Evolutionary conservation across 768 basidiomycete species (phyloP).

Genomic region (Amanita rimosa): DNA sequence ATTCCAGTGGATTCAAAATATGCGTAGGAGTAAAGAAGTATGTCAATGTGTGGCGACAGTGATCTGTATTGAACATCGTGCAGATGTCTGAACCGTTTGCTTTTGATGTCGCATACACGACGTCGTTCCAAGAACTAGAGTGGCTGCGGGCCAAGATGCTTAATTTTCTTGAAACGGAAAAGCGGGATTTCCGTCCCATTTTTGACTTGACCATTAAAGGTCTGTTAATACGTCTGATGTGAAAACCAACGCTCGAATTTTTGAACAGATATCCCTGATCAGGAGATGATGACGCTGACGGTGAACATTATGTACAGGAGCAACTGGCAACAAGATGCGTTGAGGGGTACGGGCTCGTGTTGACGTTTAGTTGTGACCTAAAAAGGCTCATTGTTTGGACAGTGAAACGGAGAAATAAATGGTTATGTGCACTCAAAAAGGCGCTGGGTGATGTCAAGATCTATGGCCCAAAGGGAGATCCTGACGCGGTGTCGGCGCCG

Average conservation of each 20-base stretch:
- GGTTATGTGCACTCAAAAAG: constrained; percentile 80
- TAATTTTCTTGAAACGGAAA: constrained; percentile 55
- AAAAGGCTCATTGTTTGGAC: not conserved
- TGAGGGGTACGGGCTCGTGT: constrained; percentile 38
- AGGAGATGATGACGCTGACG: constrained; percentile 63
- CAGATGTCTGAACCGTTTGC: constrained; percentile 72
- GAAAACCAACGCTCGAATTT: constrained; percentile 5
- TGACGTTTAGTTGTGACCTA: constrained; percentile 7
- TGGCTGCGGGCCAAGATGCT: constrained; percentile 70
- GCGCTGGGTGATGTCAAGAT: constrained; percentile 60
- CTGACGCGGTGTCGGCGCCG: constrained; percentile 40
- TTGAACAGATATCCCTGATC: constrained; percentile 57
- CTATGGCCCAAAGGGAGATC: constrained; percentile 53
- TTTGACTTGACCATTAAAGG: constrained; percentile 69
- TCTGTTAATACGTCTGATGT: constrained; percentile 14
- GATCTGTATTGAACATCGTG: not conserved
- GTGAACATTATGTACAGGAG: constrained; percentile 86
- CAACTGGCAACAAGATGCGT: constrained; percentile 71
- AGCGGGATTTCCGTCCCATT: constrained; percentile 62
- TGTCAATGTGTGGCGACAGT: not conserved
- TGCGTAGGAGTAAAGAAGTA: constrained; percentile 61
- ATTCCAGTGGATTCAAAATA: constrained; percentile 54
- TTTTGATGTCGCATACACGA: constrained; percentile 72
- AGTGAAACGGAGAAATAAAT: constrained; percentile 82
- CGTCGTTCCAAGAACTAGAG: constrained; percentile 76